These are phyloP conservation scores for Wickerhamomyces strasburgensis DNA, from an alignment of 805 yeast species.

Conservation along the genomic window DNA sequence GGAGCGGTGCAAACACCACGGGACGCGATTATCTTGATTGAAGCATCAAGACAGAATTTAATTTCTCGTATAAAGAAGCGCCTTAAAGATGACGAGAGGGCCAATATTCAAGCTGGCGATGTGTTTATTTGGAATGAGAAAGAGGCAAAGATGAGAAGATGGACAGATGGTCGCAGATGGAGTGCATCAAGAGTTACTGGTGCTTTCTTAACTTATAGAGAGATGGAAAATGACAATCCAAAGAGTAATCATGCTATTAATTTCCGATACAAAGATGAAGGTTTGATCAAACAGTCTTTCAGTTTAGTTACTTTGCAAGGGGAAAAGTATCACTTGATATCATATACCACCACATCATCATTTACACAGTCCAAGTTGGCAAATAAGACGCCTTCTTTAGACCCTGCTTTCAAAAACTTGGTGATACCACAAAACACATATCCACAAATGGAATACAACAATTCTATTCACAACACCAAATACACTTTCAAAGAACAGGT, in stretches of 20 bases:
- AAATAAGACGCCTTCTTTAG: slow-evolving; percentile 40
- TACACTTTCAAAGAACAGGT: not conserved
- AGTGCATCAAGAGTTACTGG: slow-evolving; percentile 67
- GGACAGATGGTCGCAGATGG: slow-evolving; percentile 80
- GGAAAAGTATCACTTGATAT: slow-evolving; percentile 55
- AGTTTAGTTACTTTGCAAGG: slow-evolving; percentile 48
- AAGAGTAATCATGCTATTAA: slow-evolving; percentile 4
- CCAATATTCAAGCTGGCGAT: slow-evolving; percentile 49
- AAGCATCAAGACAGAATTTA: slow-evolving; percentile 53
- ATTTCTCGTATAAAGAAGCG: slow-evolving; percentile 58
- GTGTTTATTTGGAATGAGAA: slow-evolving; percentile 70
- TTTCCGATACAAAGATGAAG: slow-evolving; percentile 41
- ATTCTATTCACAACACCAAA: not conserved
- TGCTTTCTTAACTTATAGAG: slow-evolving; percentile 56
- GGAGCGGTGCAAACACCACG: slow-evolving; percentile 53
- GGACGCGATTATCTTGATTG: slow-evolving; percentile 62
- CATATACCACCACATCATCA: slow-evolving; percentile 39
- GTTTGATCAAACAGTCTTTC: slow-evolving; percentile 62
- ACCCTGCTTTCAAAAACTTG: slow-evolving; percentile 28
- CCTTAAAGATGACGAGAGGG: slow-evolving; percentile 47
- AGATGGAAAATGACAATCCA: slow-evolving; percentile 37
- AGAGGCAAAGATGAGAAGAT: slow-evolving; percentile 65
- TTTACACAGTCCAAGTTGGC: slow-evolving; percentile 25
- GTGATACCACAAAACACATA: slow-evolving; percentile 32
- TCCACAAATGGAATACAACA: slow-evolving; percentile 21